These are phyloP conservation scores for Lithospermum erythrorhizon DNA, from an alignment of 257 asterid species.

Conservation along the genomic window DNA sequence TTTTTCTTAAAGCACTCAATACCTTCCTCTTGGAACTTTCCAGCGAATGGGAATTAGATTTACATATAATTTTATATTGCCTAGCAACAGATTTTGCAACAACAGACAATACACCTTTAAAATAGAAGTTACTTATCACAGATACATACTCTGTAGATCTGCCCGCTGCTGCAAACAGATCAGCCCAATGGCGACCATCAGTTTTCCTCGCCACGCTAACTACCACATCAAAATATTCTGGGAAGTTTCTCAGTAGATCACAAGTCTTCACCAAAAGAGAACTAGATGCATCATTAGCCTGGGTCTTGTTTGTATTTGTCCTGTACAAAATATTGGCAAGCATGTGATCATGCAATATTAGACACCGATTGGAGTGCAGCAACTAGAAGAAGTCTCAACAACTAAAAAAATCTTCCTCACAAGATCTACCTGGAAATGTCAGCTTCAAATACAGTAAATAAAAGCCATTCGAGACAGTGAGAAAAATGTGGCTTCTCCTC, in stretches of 20 bases:
- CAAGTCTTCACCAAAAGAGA: slow-evolving; percentile 92
- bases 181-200: slow-evolving; percentile 99
- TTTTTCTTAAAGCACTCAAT: neutral
- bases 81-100: neutral
- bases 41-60: neutral
- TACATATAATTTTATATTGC: neutral
- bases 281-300: slow-evolving; percentile 29
- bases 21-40: neutral
- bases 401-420: neutral
- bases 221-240: slow-evolving; percentile 94
- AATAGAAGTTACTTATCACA: neutral
- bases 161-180: slow-evolving; percentile 93
- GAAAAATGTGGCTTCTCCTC: slow-evolving; percentile 99
- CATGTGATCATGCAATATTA: too few relatives aligned
- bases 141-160: slow-evolving; percentile 85
- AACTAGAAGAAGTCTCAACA: neutral
- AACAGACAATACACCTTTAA: neutral
- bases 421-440: slow-evolving; percentile 71
- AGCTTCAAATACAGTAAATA: slow-evolving; percentile 96
- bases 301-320: slow-evolving; percentile 57
- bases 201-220: slow-evolving; percentile 99
- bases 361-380: neutral
- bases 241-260: slow-evolving; percentile 83
- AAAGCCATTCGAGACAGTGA: slow-evolving; percentile 98
- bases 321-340: slow-evolving; percentile 32